Base-by-base conservation (phyloP, 164 flowering plant species). In the grape (Vitis vinifera) region DNA sequence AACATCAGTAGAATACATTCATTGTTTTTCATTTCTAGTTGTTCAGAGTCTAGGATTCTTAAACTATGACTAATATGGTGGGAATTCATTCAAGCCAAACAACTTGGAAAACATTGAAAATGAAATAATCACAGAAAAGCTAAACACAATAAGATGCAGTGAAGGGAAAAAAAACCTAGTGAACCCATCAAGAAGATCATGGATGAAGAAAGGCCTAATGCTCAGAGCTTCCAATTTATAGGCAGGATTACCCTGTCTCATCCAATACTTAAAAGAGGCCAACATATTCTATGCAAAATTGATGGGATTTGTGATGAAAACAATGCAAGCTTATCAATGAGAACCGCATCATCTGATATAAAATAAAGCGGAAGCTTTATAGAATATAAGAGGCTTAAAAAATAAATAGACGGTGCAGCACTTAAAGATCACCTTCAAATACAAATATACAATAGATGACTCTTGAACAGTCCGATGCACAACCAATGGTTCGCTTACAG, bases 391-490 rank as follows among this genome's bases (percentile, higher is more conserved):
- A 44, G 10, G 1, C 23, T 1, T 59, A 47, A 17, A 57, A 67
- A 9, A 49, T 49, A 9, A 19, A 59, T 14, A 68, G 55, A 23
- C 27, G 27, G 27, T 58, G 30, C 59, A n/a, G 9, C 63, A 49
- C 27, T 23, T 37, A 68, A 50, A 56, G 47, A 63, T 19, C 27
- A 63, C 68, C 73, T 71, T 15, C 10, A 57, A 16, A 47, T 13
- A 16, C 37, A 37, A 37, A 53, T 53, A 12, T 14, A 11, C 14
- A 11, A 53, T 13, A 10, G 11, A 63, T 9, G 68, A 63, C 7
- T 63, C 10, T 13, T 31, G 44, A 70, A 70, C 67, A 63, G 62
- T 63, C 62, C 53, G 31, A 62, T 48, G 23, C 66, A 70, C 27
- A 16, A 55, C 67, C 61, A 70, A 48, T 31, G 19, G 55, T 47